A percentile compares a stretch with the other conserved stretches of the same genome.
Evolutionary conservation across 179 eudicot species (phyloP).

Genomic region (Spergularia azorica): DNA sequence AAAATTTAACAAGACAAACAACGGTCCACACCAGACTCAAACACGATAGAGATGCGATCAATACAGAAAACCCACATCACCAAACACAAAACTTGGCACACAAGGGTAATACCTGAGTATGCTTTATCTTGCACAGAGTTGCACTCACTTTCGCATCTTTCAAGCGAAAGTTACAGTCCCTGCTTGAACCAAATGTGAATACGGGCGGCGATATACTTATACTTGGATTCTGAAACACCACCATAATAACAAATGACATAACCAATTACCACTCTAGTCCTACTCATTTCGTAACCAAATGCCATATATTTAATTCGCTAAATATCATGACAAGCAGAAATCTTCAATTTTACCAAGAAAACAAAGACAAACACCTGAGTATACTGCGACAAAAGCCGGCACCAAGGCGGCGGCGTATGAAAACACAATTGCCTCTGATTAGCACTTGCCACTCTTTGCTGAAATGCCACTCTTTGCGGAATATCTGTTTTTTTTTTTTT

Average conservation of each 20-base stretch:
- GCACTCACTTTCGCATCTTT: slow-evolving; percentile 59
- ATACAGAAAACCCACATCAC: not conserved
- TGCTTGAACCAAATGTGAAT: slow-evolving; percentile 66
- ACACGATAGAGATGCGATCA: not conserved
- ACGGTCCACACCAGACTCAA: not conserved
- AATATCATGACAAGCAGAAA: slow-evolving; percentile 6
- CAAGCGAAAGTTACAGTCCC: slow-evolving; percentile 48
- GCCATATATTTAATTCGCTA: not conserved
- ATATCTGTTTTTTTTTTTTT: not conserved
- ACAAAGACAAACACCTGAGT: slow-evolving; percentile 49
- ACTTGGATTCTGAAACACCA: slow-evolving; percentile 53
- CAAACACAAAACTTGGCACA: slow-evolving; percentile 10
- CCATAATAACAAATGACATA: not conserved
- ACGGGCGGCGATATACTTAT: slow-evolving; percentile 43
- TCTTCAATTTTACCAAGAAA: not conserved
- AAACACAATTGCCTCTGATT: no score
- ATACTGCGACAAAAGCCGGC: slow-evolving; percentile 69
- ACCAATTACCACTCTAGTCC: not conserved
- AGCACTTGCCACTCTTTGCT: slow-evolving; percentile 20
- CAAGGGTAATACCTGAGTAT: slow-evolving; percentile 52
- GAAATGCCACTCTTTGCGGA: slow-evolving; percentile 44
- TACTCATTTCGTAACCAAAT: not conserved
- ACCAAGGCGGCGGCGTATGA: slow-evolving; percentile 64
- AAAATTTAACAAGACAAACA: not conserved
- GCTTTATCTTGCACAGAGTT: slow-evolving; percentile 58